Evolutionary conservation across 768 basidiomycete genomes (phyloP).

Genomic region (Tricholoma flavovirens): DNA sequence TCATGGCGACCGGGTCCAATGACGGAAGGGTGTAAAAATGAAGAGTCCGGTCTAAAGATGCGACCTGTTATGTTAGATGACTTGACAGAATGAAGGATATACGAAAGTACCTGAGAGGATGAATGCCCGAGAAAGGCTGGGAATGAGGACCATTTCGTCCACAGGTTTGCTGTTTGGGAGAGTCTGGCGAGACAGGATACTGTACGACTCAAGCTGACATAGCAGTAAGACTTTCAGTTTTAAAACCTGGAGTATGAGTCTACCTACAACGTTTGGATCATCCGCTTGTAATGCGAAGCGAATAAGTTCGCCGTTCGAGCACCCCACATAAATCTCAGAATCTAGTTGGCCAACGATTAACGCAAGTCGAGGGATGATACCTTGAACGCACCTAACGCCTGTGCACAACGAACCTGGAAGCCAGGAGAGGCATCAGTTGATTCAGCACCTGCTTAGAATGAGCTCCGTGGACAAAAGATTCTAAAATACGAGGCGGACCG

Average conservation of each 20-base stretch:
- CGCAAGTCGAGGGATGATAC: not conserved
- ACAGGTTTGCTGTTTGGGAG: slow-evolving; percentile 66
- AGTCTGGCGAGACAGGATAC: slow-evolving; percentile 61
- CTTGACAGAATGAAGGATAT: slow-evolving; percentile 9
- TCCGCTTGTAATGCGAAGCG: slow-evolving; percentile 70
- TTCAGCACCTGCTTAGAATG: slow-evolving; percentile 5
- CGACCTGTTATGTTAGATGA: slow-evolving; percentile 2
- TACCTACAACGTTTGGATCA: slow-evolving; percentile 38
- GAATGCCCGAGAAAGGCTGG: slow-evolving; percentile 67
- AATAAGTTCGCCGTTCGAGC: slow-evolving; percentile 77
- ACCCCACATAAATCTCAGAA: slow-evolving; percentile 83
- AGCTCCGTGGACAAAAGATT: not conserved
- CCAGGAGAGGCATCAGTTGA: slow-evolving; percentile 8
- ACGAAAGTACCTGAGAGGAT: slow-evolving; percentile 63
- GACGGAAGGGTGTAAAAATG: slow-evolving; percentile 79
- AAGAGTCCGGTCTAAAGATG: slow-evolving; percentile 51
- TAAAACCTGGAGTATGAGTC: slow-evolving; percentile 7
- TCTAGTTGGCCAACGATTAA: slow-evolving; percentile 32
- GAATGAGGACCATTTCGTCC: slow-evolving; percentile 75
- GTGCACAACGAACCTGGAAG: slow-evolving; percentile 41
- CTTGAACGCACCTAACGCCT: slow-evolving; percentile 48
- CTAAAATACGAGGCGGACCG: slow-evolving; percentile 10
- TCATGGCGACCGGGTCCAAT: slow-evolving; percentile 70
- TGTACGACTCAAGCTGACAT: slow-evolving; percentile 53
- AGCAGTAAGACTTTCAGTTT: not conserved